Evolutionary conservation across 495 filamentous ascomycete species (phyloP).

Genomic region (Corynascus novoguineensis): DNA sequence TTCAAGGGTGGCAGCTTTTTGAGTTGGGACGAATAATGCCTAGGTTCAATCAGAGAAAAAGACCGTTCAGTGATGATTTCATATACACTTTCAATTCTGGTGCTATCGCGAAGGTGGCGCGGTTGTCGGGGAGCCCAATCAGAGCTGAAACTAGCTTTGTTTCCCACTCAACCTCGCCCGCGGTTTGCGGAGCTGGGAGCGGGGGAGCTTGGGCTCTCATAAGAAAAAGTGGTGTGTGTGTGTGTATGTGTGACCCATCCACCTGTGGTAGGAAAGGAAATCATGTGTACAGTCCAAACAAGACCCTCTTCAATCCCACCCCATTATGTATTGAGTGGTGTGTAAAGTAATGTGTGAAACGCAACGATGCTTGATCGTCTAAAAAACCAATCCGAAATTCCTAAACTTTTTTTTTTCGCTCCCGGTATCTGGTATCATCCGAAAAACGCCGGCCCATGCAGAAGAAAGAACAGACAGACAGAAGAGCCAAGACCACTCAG

Average conservation of each 20-base stretch:
- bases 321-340: slow-evolving; percentile 12
- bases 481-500: slow-evolving; percentile 20
- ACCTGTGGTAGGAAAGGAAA: neutral
- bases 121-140: neutral
- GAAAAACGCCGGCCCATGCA: slow-evolving; percentile 40
- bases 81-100: neutral
- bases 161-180: slow-evolving; percentile 4
- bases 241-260: neutral
- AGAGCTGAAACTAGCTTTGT: neutral
- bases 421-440: slow-evolving; percentile 14
- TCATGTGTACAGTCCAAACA: neutral
- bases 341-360: neutral
- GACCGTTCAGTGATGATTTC: neutral
- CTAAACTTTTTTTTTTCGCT: slow-evolving; percentile 6
- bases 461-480: slow-evolving; percentile 26
- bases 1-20: neutral
- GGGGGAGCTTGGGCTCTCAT: neutral
- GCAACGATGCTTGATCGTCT: slow-evolving; percentile 3
- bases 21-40: neutral
- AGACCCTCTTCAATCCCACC: neutral
- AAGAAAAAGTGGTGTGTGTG: neutral
- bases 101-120: neutral
- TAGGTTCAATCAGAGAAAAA: neutral
- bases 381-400: neutral
- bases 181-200: neutral